These are phyloP conservation scores for Phialophora chinensis DNA, from an alignment of 2,329 filamentous ascomycete species.

Conservation along the genomic window DNA sequence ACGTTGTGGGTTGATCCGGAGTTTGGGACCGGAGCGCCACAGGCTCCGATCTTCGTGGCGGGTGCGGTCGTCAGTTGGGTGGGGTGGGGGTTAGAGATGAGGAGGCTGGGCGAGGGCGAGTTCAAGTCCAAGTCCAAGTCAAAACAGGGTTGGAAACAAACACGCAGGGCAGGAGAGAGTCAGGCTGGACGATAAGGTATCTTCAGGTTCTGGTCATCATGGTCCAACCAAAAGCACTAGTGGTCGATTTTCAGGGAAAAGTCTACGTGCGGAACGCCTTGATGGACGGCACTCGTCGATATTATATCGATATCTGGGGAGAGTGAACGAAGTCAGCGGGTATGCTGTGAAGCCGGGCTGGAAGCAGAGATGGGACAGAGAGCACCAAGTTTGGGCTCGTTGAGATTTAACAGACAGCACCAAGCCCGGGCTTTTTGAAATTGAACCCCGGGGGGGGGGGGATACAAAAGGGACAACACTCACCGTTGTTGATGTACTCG, in stretches of 20 bases:
- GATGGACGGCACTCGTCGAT: conserved; percentile 95
- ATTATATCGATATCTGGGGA: conserved; percentile 86
- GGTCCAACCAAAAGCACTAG: conserved; percentile 49
- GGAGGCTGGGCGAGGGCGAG: conserved; percentile 6
- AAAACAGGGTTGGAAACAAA: background rate
- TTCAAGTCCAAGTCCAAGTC: background rate
- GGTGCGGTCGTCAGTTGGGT: conserved; percentile 33
- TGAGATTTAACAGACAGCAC: conserved; percentile 27
- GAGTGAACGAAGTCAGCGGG: background rate
- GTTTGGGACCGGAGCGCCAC: conserved; percentile 50
- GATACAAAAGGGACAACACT: conserved; percentile 43
- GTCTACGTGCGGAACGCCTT: conserved; percentile 91
- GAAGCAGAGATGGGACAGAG: background rate
- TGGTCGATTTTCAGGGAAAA: conserved; percentile 94
- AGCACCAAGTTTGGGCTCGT: too few species aligned
- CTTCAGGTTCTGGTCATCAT: background rate
- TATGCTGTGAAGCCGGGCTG: background rate
- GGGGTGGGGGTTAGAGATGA: conserved; percentile 37
- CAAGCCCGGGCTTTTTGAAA: background rate
- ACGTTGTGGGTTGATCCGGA: conserved; percentile 54
- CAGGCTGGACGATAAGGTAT: background rate
- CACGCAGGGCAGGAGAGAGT: conserved; percentile 1
- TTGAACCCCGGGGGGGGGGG: background rate
- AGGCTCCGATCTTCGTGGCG: conserved; percentile 41
- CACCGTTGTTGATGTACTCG: conserved; percentile 76